Evolutionary conservation across 2,329 filamentous ascomycete genomes (phyloP).

Genomic region (Huntiella abstrusa): DNA sequence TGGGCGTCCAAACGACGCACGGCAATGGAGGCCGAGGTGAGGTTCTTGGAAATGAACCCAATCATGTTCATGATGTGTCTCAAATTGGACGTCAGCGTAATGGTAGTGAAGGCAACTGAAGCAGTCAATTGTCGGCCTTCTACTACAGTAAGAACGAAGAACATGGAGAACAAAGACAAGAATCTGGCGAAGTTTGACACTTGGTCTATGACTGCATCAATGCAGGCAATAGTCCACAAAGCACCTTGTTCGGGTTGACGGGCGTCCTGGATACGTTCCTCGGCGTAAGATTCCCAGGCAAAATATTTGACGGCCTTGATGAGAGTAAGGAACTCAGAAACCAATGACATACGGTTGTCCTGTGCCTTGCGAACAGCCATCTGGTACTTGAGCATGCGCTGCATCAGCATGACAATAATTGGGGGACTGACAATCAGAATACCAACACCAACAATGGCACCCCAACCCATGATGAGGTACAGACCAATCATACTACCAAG

Average conservation of each 20-base stretch:
- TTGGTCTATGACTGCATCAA: slow-evolving; percentile 28
- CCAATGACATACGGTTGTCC: slow-evolving; percentile 35
- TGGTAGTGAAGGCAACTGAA: slow-evolving; percentile 38
- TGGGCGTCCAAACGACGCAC: slow-evolving; percentile 35
- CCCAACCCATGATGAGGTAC: slow-evolving; percentile 37
- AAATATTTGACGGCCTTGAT: slow-evolving; percentile 43
- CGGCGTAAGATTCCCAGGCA: slow-evolving; percentile 36
- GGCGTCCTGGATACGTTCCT: slow-evolving; percentile 29
- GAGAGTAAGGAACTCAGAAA: slow-evolving; percentile 38
- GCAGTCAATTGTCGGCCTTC: slow-evolving; percentile 30
- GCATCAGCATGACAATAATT: slow-evolving; percentile 30
- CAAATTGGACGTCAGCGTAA: slow-evolving; percentile 33
- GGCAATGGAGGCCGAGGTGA: slow-evolving; percentile 27
- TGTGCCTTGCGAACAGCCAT: slow-evolving; percentile 34
- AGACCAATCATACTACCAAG: slow-evolving; percentile 30
- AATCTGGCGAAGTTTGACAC: slow-evolving; percentile 33
- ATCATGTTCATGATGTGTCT: slow-evolving; percentile 25
- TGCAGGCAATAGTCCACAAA: slow-evolving; percentile 33
- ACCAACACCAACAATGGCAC: slow-evolving; percentile 31
- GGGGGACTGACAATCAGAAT: slow-evolving; percentile 29
- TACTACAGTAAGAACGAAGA: slow-evolving; percentile 30
- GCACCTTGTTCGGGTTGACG: slow-evolving; percentile 32
- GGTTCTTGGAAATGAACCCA: slow-evolving; percentile 17
- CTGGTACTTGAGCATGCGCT: slow-evolving; percentile 30
- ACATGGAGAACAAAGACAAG: slow-evolving; percentile 33